Evolutionary conservation across 306 rosid genomes (phyloP), one percentile per base, ranked within the genome.

Genomic region (Parietaria judaica): DNA sequence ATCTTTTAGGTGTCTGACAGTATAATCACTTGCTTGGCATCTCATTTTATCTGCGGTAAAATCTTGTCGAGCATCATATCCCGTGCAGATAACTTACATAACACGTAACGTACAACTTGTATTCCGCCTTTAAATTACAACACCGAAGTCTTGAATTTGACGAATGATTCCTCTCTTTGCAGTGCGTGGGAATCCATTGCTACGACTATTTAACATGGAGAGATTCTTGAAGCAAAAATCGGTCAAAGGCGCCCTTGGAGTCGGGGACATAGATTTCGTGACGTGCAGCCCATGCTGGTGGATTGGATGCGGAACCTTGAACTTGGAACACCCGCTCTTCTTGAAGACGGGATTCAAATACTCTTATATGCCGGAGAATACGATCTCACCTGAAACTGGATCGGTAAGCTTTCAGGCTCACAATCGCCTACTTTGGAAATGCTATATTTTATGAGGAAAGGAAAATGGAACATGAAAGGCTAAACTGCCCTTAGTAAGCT

Each of bases 331-430:
- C 99, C 99, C 49, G 50, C 81, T 38, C 99, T 92, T 72, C 99
- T 92, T 14, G 96, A 88, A 75, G 99, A 92, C 39, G 96, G 99
- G 70, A 69, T 92, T 70, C 31, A 23, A 23, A 23, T 23, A 23
- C 2, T 23, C 31, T 23, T 88, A 55, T 92, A 92, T 66, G 99
- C 96, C 4, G 99, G 99, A 56, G 99, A 92, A 72, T 92, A 79
- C 65, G 99, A 92, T 84, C 82, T 92, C 34, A 92, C 88, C 78
- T 88, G 99, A 88, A 92, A 92, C 72, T 88, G 99, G 99, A 95
- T 92, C 61, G 99, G 99, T 84, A 76, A 47, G 77, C 47, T 57
- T 66, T 38, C 17, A 11, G 36, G 36, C 51, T 16, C 3, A 23
- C 31, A 23, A 23, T 23, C 31, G 31, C 31, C 31, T 23, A 23